Conservation (phyloP, 2,329 filamentous ascomycete species). For the Neocucurbitaria cava region DNA sequence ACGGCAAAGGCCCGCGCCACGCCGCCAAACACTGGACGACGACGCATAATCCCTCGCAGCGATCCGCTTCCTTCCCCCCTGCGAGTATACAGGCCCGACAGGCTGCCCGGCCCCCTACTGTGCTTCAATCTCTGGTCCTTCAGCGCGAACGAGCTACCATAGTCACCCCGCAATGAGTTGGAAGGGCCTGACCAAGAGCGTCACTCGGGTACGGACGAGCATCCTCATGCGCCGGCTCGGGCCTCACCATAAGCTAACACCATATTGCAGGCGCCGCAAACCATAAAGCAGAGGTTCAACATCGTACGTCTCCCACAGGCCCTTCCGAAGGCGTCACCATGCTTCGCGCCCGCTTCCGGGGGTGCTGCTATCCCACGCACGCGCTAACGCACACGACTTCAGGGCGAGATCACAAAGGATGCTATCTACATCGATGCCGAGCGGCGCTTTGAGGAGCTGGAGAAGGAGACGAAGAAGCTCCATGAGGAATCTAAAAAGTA, state of each 20-base stretch:
- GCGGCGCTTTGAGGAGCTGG: slow-evolving; percentile 89
- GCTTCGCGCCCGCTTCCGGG: slow-evolving; percentile 28
- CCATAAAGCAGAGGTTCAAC: slow-evolving; percentile 90
- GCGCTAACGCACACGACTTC: slow-evolving; percentile 27
- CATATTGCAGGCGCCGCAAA: slow-evolving; percentile 76
- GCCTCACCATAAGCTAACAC: slow-evolving; percentile 31
- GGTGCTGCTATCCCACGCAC: slow-evolving; percentile 10
- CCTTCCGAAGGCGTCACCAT: background rate
- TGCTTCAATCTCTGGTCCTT: slow-evolving; percentile 13
- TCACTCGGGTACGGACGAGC: slow-evolving; percentile 72
- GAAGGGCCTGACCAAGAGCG: slow-evolving; percentile 91
- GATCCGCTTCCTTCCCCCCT: slow-evolving; percentile 13
- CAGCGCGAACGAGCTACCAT: slow-evolving; percentile 1
- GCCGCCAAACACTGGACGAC: background rate
- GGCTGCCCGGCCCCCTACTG: slow-evolving; percentile 1
- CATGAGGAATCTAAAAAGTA: slow-evolving; percentile 93
- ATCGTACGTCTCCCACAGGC: slow-evolving; percentile 57
- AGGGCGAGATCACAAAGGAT: slow-evolving; percentile 93
- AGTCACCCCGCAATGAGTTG: slow-evolving; percentile 76
- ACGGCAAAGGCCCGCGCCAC: slow-evolving; percentile 6
- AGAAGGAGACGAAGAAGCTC: slow-evolving; percentile 93
- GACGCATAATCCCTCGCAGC: slow-evolving; percentile 9
- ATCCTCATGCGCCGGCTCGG: slow-evolving; percentile 12
- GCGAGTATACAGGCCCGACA: background rate
- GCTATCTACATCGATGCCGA: slow-evolving; percentile 94